Conservation (phyloP, 2,329 filamentous ascomycete genomes). For the Sclerotinia sclerotiorum region DNA sequence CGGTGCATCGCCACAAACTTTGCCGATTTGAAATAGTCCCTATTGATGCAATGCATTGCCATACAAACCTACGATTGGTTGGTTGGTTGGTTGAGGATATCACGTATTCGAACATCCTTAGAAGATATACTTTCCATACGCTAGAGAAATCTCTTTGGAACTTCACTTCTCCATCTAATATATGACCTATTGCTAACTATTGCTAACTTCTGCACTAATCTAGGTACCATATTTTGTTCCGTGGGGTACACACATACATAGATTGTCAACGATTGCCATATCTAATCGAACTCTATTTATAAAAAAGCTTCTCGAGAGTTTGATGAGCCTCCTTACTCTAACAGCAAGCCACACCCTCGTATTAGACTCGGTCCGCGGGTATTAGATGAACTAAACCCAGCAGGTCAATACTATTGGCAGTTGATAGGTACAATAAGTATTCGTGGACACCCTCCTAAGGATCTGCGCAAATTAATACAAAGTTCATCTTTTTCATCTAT, state of each 20-base stretch:
- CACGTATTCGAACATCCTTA: not conserved
- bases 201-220: not conserved
- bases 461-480: conserved; percentile 4
- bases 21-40: not conserved
- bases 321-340: conserved; percentile 4
- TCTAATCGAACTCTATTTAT: not conserved
- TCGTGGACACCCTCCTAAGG: not conserved
- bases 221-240: not conserved
- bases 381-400: conserved; percentile 6
- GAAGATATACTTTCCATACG: not conserved
- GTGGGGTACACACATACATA: not conserved
- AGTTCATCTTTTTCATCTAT: not conserved
- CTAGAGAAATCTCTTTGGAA: not conserved
- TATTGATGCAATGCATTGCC: not conserved
- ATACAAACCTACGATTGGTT: conserved; percentile 2
- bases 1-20: not conserved
- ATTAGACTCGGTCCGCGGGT: not conserved
- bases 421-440: conserved; percentile 5
- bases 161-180: not conserved
- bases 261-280: not conserved
- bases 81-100: not conserved
- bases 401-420: not conserved
- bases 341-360: conserved; percentile 18
- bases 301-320: not conserved
- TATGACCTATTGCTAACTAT: no score